Percentiles rank a stretch among this genome's conserved stretches.
phyloP scores from a whole-genome alignment of 2,329 filamentous ascomycete genomes.

The Botrytis galanthina region DNA sequence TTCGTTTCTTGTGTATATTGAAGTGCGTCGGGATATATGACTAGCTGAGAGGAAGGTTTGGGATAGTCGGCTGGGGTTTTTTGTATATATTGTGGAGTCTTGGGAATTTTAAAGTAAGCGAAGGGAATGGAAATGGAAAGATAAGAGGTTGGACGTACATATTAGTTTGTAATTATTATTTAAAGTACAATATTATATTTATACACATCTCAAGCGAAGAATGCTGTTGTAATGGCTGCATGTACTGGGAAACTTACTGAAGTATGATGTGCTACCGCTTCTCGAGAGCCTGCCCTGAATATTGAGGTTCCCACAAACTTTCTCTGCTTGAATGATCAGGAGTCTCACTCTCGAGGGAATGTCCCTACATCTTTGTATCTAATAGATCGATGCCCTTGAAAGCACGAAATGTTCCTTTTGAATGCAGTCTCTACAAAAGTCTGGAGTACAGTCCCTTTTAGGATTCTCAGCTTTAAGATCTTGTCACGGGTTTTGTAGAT shows the following conservation, averaged over 20 bases:
- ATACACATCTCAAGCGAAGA: neutral
- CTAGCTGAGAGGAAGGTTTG: neutral
- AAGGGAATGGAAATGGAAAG: neutral
- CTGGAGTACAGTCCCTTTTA: neutral
- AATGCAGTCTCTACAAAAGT: too few relatives aligned
- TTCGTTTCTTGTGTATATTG: neutral
- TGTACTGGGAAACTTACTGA: too few relatives aligned
- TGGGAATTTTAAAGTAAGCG: accelerated
- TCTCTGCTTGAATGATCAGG: neutral
- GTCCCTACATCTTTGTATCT: too few relatives aligned
- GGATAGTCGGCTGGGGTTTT: accelerated
- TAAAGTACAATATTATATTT: neutral
- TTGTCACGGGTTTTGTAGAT: accelerated
- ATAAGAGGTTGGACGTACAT: neutral
- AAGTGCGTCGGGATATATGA: accelerated
- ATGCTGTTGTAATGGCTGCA: accelerated
- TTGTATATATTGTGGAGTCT: neutral
- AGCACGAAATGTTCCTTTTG: too few relatives aligned
- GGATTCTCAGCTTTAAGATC: neutral
- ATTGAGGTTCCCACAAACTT: neutral
- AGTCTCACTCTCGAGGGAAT: neutral
- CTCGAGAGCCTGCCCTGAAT: too few relatives aligned
- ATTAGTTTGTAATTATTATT: neutral
- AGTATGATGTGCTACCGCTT: neutral
- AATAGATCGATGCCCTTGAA: too few relatives aligned